A percentile compares a stretch with the other conserved stretches of the same genome.
Conservation (phyloP, 495 filamentous ascomycete species). For the Penicillium lividum region DNA sequence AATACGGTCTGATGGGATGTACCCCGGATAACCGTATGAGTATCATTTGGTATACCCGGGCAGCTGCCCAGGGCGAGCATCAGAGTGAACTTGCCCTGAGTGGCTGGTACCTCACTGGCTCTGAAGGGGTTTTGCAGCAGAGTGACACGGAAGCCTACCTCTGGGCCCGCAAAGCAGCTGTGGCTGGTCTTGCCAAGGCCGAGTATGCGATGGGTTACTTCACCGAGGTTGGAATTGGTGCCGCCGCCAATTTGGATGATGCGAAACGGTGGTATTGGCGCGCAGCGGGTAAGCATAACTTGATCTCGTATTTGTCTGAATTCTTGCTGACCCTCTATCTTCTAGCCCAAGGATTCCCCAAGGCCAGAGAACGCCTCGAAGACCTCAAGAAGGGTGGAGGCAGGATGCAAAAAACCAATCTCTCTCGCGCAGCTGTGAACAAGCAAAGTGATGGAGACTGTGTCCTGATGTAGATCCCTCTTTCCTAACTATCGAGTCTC, state of each 20-base stretch:
- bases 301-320: background rate
- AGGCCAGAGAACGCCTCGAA: conserved; percentile 87
- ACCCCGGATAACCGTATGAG: conserved; percentile 77
- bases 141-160: conserved; percentile 96
- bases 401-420: conserved; percentile 72
- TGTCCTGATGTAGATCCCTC: conserved; percentile 64
- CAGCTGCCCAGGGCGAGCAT: conserved; percentile 91
- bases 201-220: conserved; percentile 99
- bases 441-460: conserved; percentile 85
- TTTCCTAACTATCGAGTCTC: background rate
- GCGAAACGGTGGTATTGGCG: conserved; percentile 98
- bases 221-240: conserved; percentile 93
- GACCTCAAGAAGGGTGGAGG: conserved; percentile 80
- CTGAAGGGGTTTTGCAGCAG: conserved; percentile 82
- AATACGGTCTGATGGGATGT: conserved; percentile 83
- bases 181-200: conserved; percentile 81
- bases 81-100: conserved; percentile 89
- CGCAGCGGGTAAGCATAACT: conserved; percentile 79
- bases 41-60: conserved; percentile 91
- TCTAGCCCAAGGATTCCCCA: conserved; percentile 87
- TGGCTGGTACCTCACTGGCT: conserved; percentile 95
- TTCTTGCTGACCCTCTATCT: background rate
- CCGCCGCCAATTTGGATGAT: conserved; percentile 81
- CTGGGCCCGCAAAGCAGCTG: conserved; percentile 92
- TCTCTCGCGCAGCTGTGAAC: conserved; percentile 78